A percentile compares a stretch with the other conserved stretches of the same genome.
Conservation (phyloP, 2,329 filamentous ascomycete genomes). For the Alternaria sp. region DNA sequence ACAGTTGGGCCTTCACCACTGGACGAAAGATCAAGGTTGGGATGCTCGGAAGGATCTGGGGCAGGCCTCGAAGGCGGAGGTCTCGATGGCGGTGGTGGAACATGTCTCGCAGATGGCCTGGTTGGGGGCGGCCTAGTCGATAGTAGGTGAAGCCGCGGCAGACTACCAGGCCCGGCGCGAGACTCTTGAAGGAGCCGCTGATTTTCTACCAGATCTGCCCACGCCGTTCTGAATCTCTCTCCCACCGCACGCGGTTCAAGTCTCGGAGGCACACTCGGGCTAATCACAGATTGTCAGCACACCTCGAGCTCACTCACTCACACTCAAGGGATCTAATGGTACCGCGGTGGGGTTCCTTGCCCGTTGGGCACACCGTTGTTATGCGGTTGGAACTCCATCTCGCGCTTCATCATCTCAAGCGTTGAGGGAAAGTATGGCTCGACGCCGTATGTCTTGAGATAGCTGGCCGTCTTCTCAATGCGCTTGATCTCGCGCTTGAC, state of each 20-base stretch:
- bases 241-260: background rate
- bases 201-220: background rate
- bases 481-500: slow-evolving; percentile 63
- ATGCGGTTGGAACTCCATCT: slow-evolving; percentile 47
- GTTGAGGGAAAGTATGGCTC: slow-evolving; percentile 64
- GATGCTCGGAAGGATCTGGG: background rate
- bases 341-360: slow-evolving; percentile 47
- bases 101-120: background rate
- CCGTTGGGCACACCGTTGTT: slow-evolving; percentile 38
- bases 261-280: background rate
- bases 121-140: background rate
- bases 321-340: slow-evolving; percentile 40
- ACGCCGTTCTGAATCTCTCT: background rate
- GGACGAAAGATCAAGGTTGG: background rate
- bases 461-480: slow-evolving; percentile 64
- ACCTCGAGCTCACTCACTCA: slow-evolving; percentile 24
- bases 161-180: background rate
- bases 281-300: slow-evolving; percentile 18
- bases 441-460: slow-evolving; percentile 61
- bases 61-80: background rate
- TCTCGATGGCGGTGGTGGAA: background rate
- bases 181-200: background rate
- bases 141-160: background rate
- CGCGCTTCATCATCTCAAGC: slow-evolving; percentile 59
- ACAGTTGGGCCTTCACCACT: background rate